Evolutionary conservation across 176 grass and related monocot genomes (phyloP).

Genomic region (Stipa capillata): DNA sequence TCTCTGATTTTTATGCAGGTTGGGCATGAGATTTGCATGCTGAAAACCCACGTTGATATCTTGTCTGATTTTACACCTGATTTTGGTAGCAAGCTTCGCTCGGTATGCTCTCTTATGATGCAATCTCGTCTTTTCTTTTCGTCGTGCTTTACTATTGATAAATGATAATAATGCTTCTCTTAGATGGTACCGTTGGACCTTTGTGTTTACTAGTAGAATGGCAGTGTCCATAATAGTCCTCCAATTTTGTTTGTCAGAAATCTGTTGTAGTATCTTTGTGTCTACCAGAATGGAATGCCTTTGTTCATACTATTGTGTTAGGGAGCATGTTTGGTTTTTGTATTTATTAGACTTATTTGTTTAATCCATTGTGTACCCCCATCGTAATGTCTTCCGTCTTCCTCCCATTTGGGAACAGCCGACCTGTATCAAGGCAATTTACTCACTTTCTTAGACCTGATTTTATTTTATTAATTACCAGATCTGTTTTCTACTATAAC

Average conservation of each 20-base stretch:
- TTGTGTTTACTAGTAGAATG: background rate
- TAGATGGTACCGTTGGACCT: background rate
- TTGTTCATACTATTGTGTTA: background rate
- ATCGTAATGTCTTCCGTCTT: background rate
- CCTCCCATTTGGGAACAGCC: background rate
- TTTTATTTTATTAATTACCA: background rate
- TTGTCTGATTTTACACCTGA: constrained; percentile 66
- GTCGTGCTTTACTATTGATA: background rate
- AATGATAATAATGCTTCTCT: background rate
- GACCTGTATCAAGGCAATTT: background rate
- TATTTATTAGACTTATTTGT: background rate
- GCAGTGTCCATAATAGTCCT: background rate
- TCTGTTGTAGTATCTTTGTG: background rate
- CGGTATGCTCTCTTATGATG: constrained; percentile 23
- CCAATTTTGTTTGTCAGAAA: background rate
- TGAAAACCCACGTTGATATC: constrained; percentile 75
- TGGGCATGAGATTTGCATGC: constrained; percentile 51
- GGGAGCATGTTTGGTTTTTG: background rate
- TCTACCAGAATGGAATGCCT: background rate
- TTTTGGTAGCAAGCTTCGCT: constrained; percentile 51
- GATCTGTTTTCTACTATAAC: background rate
- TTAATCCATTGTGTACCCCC: background rate
- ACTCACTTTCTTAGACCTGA: background rate
- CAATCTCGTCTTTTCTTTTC: background rate
- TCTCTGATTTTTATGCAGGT: constrained; percentile 29